These are phyloP conservation scores for Daucus carota DNA, from an alignment of 129 eudicot genomes.

Conservation along the genomic window DNA sequence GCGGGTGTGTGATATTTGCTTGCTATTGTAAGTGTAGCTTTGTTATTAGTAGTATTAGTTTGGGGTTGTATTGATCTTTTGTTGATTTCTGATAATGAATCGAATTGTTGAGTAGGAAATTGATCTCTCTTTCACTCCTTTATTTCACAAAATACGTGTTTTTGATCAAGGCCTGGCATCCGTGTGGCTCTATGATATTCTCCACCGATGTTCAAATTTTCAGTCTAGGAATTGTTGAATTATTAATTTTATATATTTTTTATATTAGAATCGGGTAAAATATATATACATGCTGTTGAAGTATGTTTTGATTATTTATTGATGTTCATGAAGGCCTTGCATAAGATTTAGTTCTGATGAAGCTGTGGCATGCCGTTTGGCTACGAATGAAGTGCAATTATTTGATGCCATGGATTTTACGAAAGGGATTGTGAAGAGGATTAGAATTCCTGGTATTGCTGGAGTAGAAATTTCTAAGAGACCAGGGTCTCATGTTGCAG, in stretches of 20 bases:
- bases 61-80: too few relatives aligned
- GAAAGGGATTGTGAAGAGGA: slow-evolving; percentile 63
- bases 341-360: slow-evolving; percentile 71
- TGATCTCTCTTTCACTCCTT: too few relatives aligned
- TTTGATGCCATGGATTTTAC: slow-evolving; percentile 69
- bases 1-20: too few relatives aligned
- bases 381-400: slow-evolving; percentile 83
- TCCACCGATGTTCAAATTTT: neutral
- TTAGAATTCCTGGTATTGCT: slow-evolving; percentile 73
- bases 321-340: slow-evolving; percentile 50
- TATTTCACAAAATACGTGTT: neutral
- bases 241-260: neutral
- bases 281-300: neutral
- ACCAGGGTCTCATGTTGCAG: slow-evolving; percentile 79
- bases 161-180: neutral
- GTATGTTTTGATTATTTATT: slow-evolving; percentile 6
- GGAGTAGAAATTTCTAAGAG: slow-evolving; percentile 62
- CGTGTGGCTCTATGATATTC: neutral
- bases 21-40: too few relatives aligned
- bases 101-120: neutral
- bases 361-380: slow-evolving; percentile 73
- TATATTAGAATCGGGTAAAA: neutral
- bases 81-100: too few relatives aligned
- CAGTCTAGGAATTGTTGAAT: neutral
- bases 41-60: neutral